Evolutionary conservation across 2,329 filamentous ascomycete species (phyloP), one percentile per base, ranked within the genome.

Genomic region (Arthrinium puccinioides): DNA sequence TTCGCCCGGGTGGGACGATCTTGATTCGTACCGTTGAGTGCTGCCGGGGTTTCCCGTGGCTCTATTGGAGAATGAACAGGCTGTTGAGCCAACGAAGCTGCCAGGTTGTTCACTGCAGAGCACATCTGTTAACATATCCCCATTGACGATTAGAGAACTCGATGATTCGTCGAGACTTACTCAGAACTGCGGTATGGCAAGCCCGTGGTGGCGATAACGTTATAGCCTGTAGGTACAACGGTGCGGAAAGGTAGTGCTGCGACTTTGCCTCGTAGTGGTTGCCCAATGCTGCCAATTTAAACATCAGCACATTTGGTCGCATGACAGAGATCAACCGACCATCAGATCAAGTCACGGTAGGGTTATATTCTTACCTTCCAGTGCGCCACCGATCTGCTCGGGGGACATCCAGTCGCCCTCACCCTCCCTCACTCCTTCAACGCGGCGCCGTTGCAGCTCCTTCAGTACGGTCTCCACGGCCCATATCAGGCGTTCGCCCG

Each of bases 201-300:
- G 69, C 72, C 19, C 65, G 63, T 16, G 46, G 42, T 62, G 77
- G 71, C 56, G 77, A 82, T 31, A 92, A 62, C 14, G 80, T 73
- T 23, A 95, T 69, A 6, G 89, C 87, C 53, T 94, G 87, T 50
- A 96, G 77, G 57, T 89, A 94, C 21, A 96, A 70, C 4, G 89
- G 88, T 16, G 89, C 75, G 6, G 89, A 84, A 2, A 96, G 78
- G 48, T 90, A 85, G 53, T 87, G 82, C 49, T 85, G 78, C 30
- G 81, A 76, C 49, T 77, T 79, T 33, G 74, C 70, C 53, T 86
- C 79, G 60, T 94, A 96, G 49, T 81, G 79, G 40, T 82, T 74
- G 14, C 77, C 90, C 18, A 96, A 72, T 10, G 85, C 82, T 76
- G 54, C 42, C 8, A 33, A 21, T 24, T 16, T 11, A n/a, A 8